A percentile compares a stretch with the other conserved stretches of the same genome.
Evolutionary conservation across 257 asterid genomes (phyloP).

Genomic region (Solanum bulbocastanum): DNA sequence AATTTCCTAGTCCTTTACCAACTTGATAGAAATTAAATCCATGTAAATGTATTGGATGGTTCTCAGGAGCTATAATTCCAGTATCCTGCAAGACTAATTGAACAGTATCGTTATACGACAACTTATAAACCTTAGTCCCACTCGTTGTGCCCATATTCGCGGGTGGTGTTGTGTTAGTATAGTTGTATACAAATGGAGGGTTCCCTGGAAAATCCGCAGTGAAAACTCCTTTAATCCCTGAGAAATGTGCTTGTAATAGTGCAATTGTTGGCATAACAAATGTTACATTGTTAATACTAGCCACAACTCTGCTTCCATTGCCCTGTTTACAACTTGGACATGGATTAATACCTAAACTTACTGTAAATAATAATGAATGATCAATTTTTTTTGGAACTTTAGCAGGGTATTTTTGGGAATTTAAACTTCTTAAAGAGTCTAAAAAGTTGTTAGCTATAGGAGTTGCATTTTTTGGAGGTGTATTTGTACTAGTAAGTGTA

Average conservation of each 20-base stretch:
- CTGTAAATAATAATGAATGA: slow-evolving; percentile 53
- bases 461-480: slow-evolving; percentile 64
- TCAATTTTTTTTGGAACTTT: slow-evolving; percentile 54
- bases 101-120: slow-evolving; percentile 53
- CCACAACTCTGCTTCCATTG: slow-evolving; percentile 73
- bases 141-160: slow-evolving; percentile 30
- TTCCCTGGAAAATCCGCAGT: slow-evolving; percentile 84
- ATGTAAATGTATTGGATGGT: slow-evolving; percentile 81
- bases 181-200: slow-evolving; percentile 47
- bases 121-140: slow-evolving; percentile 63
- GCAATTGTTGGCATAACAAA: slow-evolving; percentile 82
- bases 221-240: slow-evolving; percentile 53
- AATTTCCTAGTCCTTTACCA: slow-evolving; percentile 78
- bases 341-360: slow-evolving; percentile 72
- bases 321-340: slow-evolving; percentile 65
- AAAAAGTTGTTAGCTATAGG: slow-evolving; percentile 51
- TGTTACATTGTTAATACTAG: slow-evolving; percentile 68
- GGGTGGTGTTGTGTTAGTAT: slow-evolving; percentile 49
- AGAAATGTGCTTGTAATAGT: slow-evolving; percentile 60
- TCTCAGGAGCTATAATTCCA: slow-evolving; percentile 68
- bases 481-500: slow-evolving; percentile 22
- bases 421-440: slow-evolving; percentile 46
- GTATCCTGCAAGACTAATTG: slow-evolving; percentile 83
- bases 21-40: slow-evolving; percentile 82
- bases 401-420: slow-evolving; percentile 62